Evolutionary conservation across 2,329 filamentous ascomycete genomes (phyloP).

Genomic region (Colletotrichum orbiculare): DNA sequence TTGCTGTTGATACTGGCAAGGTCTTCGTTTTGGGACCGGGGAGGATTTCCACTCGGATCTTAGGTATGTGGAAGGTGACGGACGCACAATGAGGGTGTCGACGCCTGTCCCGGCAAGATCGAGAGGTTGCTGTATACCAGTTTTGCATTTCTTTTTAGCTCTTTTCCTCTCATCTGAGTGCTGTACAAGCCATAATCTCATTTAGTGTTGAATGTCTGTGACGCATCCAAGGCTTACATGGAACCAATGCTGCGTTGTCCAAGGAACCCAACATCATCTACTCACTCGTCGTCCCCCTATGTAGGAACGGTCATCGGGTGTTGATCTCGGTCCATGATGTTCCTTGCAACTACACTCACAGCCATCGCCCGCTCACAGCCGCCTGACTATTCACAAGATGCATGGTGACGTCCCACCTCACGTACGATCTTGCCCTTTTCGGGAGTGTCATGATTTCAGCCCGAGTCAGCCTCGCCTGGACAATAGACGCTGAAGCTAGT

Average conservation of each 20-base stretch:
- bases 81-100: conserved; percentile 9
- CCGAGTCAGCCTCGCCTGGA: conserved; percentile 34
- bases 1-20: not conserved
- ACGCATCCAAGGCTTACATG: no score
- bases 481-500: conserved; percentile 28
- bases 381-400: no score
- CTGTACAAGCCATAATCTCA: no score
- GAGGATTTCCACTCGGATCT: conserved; percentile 11
- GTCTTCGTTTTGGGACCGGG: conserved; percentile 8
- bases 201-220: no score
- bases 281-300: no score
- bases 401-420: no score
- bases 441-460: conserved; percentile 1
- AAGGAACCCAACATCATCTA: no score
- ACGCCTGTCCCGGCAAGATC: conserved; percentile 2
- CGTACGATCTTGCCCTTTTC: conserved; percentile 10
- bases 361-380: no score
- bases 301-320: no score
- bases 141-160: conserved; percentile 1
- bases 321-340: no score
- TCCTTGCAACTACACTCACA: no score
- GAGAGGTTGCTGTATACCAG: conserved; percentile 29
- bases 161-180: not conserved
- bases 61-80: not conserved
- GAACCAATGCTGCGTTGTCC: no score